Base-by-base conservation (phyloP, 345 rosid genomes). In the Excoecaria agallocha region DNA sequence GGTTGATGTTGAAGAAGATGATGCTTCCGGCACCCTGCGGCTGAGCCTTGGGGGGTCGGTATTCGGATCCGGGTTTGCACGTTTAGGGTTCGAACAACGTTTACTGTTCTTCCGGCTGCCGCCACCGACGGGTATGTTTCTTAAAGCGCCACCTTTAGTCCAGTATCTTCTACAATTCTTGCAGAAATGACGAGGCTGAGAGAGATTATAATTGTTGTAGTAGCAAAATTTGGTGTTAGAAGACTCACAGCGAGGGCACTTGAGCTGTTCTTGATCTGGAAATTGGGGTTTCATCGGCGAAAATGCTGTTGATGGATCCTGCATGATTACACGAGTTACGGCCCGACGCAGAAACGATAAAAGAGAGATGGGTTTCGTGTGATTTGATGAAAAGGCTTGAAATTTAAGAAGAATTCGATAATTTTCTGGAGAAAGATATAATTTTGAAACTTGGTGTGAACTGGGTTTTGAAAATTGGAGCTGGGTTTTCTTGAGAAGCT, bases 121-220 rank as follows among this genome's bases (percentile, higher is more conserved):
- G 24, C 98, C 98, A 16, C 98, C 97, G 78, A 93, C 87, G 24
- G 97, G 98, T 78, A 93, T 93, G 81, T 94, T 94, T 72, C 98
- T 87, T 25, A 94, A 88, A 69, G 96, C 80, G 22, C 97, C 98
- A 11, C 98, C 98, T 85, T 89, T 93, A 65, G 98, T 93, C 98
- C 98, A 93, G 81, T 93, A 93, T 37, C 98, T 85, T 52, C 93
- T 86, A 80, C 97, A 94, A 84, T 78, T 83, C 86, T 94, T 94
- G 90, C 97, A 94, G 78, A 77, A 93, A 82, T 88, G 88, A 49
- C 95, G 95, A 22, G 95, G 95, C 86, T 90, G 95, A 30, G 92
- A 90, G 74, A 91, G 84, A 76, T 93, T 93, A 83, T 93, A 93
- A 82, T 93, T 93, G 86, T 93, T 93, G 86, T 87, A 93, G 89